phyloP scores from a whole-genome alignment of 2,329 filamentous ascomycete genomes.

The Paramyrothecium sp. region DNA sequence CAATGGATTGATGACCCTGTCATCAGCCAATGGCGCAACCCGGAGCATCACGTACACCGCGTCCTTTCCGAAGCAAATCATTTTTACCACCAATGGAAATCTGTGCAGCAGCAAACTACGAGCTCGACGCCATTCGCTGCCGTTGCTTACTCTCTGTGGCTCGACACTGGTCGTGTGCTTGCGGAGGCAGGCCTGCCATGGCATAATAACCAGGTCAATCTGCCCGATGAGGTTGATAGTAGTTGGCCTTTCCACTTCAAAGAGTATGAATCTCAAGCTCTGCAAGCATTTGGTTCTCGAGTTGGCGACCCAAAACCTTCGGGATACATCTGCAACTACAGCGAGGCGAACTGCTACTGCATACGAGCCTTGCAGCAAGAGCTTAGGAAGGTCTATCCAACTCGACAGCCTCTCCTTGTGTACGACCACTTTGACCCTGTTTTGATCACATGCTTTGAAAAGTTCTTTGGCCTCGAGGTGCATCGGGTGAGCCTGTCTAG shows the following conservation, averaged over 20 bases:
- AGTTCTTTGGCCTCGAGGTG: neutral
- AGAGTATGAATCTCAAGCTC: neutral
- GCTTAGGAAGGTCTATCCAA: neutral
- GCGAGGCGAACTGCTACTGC: constrained; percentile 2
- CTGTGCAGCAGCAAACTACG: neutral
- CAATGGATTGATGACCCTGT: no score
- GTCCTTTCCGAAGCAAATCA: neutral
- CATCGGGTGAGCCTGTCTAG: neutral
- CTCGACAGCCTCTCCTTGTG: neutral
- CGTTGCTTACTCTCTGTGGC: neutral
- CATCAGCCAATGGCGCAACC: no score
- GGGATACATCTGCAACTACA: neutral
- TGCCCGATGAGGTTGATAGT: neutral
- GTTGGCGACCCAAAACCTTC: neutral
- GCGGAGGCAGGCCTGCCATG: neutral
- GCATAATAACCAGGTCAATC: constrained; percentile 1
- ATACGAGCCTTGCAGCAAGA: neutral
- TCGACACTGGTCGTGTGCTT: neutral
- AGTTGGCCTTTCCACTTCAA: constrained; percentile 2
- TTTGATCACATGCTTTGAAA: neutral
- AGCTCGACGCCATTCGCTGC: neutral
- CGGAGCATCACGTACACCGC: neutral
- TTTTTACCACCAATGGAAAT: neutral
- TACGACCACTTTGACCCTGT: neutral
- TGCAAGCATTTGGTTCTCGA: neutral